Evolutionary conservation across 176 grass and related monocot species (phyloP), one percentile per base, ranked within the genome.

Genomic region (Juncus effusus): DNA sequence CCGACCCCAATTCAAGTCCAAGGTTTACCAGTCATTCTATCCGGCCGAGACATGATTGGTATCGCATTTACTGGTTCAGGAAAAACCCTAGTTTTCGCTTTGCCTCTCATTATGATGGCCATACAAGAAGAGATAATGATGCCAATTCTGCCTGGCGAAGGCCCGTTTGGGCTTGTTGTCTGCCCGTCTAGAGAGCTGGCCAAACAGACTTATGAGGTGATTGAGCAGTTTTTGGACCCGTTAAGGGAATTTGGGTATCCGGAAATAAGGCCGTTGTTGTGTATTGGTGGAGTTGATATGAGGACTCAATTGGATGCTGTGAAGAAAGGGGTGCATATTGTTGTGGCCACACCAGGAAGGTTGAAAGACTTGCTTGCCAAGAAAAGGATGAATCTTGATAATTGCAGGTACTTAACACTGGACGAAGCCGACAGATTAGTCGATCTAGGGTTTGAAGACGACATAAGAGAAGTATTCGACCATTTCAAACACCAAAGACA

Each of bases 401-500:
- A 93, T 47, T 97, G 94, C 85, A 89, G 94, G 93, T 97, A 78
- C 44, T 63, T 97, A 77, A 97, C 88, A 36, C 62, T 97, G 51
- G 94, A 97, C 86, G 94, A 97, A 79, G 88, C 94, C 51, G 94
- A 97, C 54, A 86, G 94, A 67, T 72, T 97, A 40, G 94, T 97
- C 63, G 94, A 97, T 68, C 69, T 97, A 72, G 94, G 88, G 38
- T 93, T 97, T 69, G 94, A 97, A 79, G 94, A 97, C 64, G 88
- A 97, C 45, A 97, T 93, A 16, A 76, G 89, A n/a, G 94, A 93
- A 71, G 78, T 97, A 74, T 84, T 97, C 5, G 88, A 97, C 72
- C 88, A 97, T 89, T 84, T 97, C 57, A 97, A 93, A 74, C 63
- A 78, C 38, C 94, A 92, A 76, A 89, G 94, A 38, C 94, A 97